Conservation (phyloP, 495 filamentous ascomycete genomes). For the Diplogelasinospora grovesii region DNA sequence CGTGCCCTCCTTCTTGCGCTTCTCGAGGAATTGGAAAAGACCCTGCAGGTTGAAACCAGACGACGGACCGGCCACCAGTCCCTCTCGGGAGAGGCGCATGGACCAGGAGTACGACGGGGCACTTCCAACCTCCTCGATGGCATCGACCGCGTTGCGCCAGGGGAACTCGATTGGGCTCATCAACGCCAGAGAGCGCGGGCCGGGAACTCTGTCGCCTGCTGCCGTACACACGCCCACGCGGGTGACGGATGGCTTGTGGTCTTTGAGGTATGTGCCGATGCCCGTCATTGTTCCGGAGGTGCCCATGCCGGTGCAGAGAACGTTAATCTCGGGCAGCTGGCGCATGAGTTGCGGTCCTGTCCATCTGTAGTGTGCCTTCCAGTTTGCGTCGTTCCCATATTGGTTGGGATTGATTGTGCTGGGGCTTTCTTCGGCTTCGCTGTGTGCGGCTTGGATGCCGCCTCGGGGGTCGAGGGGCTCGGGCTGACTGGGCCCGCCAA, state of each 20-base stretch:
- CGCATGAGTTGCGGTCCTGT: slow-evolving; percentile 53
- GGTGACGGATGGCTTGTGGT: slow-evolving; percentile 44
- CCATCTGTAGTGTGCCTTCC: slow-evolving; percentile 54
- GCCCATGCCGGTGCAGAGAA: slow-evolving; percentile 53
- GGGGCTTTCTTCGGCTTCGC: slow-evolving; percentile 33
- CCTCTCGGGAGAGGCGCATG: slow-evolving; percentile 48
- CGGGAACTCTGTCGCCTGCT: slow-evolving; percentile 50
- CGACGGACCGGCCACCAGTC: slow-evolving; percentile 53
- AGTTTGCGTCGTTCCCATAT: slow-evolving; percentile 54
- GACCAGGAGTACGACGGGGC: slow-evolving; percentile 48
- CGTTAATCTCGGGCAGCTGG: slow-evolving; percentile 52
- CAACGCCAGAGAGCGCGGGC: slow-evolving; percentile 47
- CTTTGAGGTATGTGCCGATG: slow-evolving; percentile 47
- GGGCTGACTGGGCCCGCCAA: slow-evolving; percentile 52
- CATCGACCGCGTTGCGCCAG: slow-evolving; percentile 49
- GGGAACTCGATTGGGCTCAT: slow-evolving; percentile 50
- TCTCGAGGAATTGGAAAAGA: slow-evolving; percentile 45
- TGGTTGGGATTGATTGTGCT: slow-evolving; percentile 49
- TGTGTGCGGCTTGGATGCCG: slow-evolving; percentile 42
- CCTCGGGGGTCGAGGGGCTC: slow-evolving; percentile 49
- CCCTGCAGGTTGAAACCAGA: slow-evolving; percentile 54
- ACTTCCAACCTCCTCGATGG: slow-evolving; percentile 48
- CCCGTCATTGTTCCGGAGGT: slow-evolving; percentile 48
- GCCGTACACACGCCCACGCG: slow-evolving; percentile 45
- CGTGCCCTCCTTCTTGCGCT: slow-evolving; percentile 38